Percentiles rank a stretch among this genome's conserved stretches.
Evolutionary conservation across 495 filamentous ascomycete genomes (phyloP).

Genomic region (Neurospora africana): DNA sequence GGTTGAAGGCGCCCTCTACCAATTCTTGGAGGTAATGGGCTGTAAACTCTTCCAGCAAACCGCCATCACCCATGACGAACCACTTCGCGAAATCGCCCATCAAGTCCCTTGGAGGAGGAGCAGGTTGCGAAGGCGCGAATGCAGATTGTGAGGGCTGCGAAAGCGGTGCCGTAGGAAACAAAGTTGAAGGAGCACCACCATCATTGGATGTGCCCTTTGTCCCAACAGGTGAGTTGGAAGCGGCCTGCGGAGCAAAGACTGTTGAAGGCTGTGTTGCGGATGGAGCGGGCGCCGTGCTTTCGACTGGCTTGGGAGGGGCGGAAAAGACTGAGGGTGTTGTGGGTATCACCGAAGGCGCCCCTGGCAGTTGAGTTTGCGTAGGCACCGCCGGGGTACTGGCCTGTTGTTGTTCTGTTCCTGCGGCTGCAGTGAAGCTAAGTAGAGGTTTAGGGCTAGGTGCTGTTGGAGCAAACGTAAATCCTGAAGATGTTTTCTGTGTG

Average conservation of each 20-base stretch:
- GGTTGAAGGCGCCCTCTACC: constrained; percentile 19
- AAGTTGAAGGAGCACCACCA: neutral
- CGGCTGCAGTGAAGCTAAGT: neutral
- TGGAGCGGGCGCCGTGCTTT: neutral
- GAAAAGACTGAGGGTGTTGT: neutral
- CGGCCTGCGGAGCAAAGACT: neutral
- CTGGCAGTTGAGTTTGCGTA: neutral
- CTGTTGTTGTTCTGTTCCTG: neutral
- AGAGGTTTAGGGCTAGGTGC: neutral
- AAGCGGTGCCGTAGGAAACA: neutral
- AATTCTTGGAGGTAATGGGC: constrained; percentile 25
- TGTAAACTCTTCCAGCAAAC: constrained; percentile 30
- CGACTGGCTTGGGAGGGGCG: neutral
- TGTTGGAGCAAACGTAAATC: neutral
- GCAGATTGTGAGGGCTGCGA: neutral
- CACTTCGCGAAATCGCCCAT: constrained; percentile 35
- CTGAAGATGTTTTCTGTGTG: neutral
- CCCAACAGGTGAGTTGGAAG: neutral
- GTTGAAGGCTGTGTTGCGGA: constrained; percentile 2
- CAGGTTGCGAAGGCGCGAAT: neutral
- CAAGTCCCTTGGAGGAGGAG: constrained; percentile 16
- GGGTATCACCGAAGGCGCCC: neutral
- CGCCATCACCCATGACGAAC: constrained; percentile 35
- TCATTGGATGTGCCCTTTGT: neutral
- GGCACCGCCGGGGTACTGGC: neutral